Evolutionary conservation across 495 filamentous ascomycete species (phyloP).

Genomic region (Penicillium psychrofluorescens): DNA sequence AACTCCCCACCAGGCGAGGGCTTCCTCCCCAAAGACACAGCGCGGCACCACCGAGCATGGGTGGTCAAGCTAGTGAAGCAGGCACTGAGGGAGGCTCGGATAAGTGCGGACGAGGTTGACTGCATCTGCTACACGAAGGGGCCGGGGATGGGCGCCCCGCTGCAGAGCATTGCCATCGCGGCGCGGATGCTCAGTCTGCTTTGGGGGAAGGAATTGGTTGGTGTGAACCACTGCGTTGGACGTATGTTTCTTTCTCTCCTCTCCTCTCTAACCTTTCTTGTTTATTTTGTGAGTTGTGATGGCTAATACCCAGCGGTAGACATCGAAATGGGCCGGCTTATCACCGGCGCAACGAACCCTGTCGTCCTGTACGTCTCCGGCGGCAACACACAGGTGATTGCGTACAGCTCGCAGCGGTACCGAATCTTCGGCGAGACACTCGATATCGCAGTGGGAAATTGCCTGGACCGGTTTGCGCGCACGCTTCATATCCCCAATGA

Average conservation of each 20-base stretch:
- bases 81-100: conserved; percentile 61
- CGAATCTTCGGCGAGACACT: conserved; percentile 97
- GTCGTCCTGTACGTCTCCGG: conserved; percentile 95
- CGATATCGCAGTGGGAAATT: conserved; percentile 96
- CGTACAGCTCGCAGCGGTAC: conserved; percentile 88
- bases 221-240: conserved; percentile 95
- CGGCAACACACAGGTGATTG: conserved; percentile 97
- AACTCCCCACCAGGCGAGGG: conserved; percentile 85
- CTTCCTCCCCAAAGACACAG: conserved; percentile 94
- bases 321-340: conserved; percentile 95
- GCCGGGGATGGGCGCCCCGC: conserved; percentile 91
- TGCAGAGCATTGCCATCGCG: conserved; percentile 81
- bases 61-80: conserved; percentile 72
- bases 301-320: conserved; percentile 27
- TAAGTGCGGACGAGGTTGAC: conserved; percentile 60
- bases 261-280: no score
- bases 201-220: conserved; percentile 81
- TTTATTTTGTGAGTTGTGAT: no score
- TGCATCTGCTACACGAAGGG: conserved; percentile 95
- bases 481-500: conserved; percentile 89
- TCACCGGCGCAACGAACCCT: conserved; percentile 86
- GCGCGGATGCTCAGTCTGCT: conserved; percentile 76
- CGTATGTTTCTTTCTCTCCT: conserved; percentile 42
- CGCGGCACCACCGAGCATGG: conserved; percentile 81
- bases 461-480: conserved; percentile 90